Evolutionary conservation across 2,329 filamentous ascomycete genomes (phyloP).

Genomic region (Knoxdaviesia capensis): DNA sequence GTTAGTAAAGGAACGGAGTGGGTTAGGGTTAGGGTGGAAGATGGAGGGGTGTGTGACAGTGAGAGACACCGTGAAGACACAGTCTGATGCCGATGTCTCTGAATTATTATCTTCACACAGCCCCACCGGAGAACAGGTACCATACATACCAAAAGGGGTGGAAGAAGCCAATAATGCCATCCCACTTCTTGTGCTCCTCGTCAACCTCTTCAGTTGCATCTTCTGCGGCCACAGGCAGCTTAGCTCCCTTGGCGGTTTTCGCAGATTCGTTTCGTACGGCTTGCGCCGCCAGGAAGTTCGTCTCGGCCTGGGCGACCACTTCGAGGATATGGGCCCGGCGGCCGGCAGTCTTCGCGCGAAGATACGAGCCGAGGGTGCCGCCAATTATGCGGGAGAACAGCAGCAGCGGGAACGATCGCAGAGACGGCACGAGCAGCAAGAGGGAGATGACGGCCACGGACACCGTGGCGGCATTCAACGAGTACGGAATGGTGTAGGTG

Average conservation of each 20-base stretch:
- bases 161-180: slow-evolving; percentile 84
- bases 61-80: no score
- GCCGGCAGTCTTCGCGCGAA: slow-evolving; percentile 42
- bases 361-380: slow-evolving; percentile 32
- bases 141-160: slow-evolving; percentile 75
- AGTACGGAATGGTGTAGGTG: no score
- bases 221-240: no score
- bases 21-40: neutral
- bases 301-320: slow-evolving; percentile 15
- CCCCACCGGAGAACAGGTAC: neutral
- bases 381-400: slow-evolving; percentile 19
- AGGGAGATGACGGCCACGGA: slow-evolving; percentile 2
- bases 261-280: no score
- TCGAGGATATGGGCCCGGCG: slow-evolving; percentile 36
- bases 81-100: no score
- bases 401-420: slow-evolving; percentile 12
- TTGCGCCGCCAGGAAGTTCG: no score
- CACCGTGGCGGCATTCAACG: no score
- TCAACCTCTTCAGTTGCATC: slow-evolving; percentile 5
- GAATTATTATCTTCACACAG: no score
- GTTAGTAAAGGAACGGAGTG: neutral
- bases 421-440: slow-evolving; percentile 10
- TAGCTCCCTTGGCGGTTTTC: no score
- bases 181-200: slow-evolving; percentile 40
- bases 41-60: no score